Evolutionary conservation across 257 asterid species (phyloP), one percentile per base, ranked within the genome.

Genomic region (Penstemon barbatus): DNA sequence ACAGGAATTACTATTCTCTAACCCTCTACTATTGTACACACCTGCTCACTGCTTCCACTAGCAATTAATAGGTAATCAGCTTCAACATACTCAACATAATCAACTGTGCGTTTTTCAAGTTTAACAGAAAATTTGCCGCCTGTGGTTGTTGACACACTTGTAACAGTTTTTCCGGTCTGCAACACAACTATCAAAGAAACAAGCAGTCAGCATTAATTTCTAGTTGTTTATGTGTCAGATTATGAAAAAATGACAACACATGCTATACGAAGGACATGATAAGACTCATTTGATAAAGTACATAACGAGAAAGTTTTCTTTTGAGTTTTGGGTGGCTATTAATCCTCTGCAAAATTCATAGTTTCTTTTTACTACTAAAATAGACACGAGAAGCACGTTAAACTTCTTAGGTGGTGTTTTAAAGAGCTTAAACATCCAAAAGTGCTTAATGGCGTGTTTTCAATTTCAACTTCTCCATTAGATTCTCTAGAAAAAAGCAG

Each of bases 41-140:
- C 98, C 98, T 85, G 97, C 81, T 77, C 88, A 64, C 95, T 88
- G 70, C 98, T 86, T 73, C 98, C 98, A 83, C 88, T 86, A 53
- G 98, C 92, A 80, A 93, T 83, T 77, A 93, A 65, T 37, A 93
- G 63, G 77, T 85, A 93, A 79, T 85, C 85, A 57, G 96, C 91
- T 74, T 85, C 88, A 56, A 89, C 61, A 62, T 76, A 66, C 53
- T 93, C 92, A 48, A 84, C 80, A 68, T 73, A 77, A 74, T 79
- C 89, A 54, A 79, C 65, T 13, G 88, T 77, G 60, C 88, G 96
- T 78, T 85, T 85, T 79, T 89, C 96, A 48, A 88, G 77, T 83
- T 87, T 87, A 80, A 93, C 58, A 12, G 79, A 66, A 71, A 90
- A 88, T 70, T 83, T 93, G 56, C 87, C 88, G 68, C 72, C 80